Percentiles rank a stretch among this genome's conserved stretches.
Conservation (phyloP, 139 green algal genomes). For the Chlorella vulgaris region DNA sequence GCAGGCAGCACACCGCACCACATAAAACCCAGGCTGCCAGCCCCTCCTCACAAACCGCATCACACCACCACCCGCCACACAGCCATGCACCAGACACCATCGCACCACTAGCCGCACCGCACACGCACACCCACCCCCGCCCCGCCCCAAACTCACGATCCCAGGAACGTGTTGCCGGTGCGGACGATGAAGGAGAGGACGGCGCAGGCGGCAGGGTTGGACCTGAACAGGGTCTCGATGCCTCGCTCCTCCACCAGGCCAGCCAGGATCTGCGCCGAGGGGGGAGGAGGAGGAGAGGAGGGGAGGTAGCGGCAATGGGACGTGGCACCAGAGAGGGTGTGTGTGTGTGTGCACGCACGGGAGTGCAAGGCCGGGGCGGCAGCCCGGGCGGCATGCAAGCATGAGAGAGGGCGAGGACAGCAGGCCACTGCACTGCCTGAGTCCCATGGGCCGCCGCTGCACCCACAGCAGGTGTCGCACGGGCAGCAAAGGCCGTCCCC, state of each 20-base stretch:
- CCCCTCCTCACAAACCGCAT: too few species aligned
- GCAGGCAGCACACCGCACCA: too few species aligned
- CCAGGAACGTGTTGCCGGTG: conserved; percentile 80
- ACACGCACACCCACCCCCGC: background rate
- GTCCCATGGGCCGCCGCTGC: too few species aligned
- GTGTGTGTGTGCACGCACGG: background rate
- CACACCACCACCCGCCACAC: too few species aligned
- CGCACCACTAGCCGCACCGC: background rate
- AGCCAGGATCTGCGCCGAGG: conserved; percentile 76
- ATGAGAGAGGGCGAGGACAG: background rate
- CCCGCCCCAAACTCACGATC: background rate
- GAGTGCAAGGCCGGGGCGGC: background rate
- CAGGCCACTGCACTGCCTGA: background rate
- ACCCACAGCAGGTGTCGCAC: too few species aligned
- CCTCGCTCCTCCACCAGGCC: conserved; percentile 94
- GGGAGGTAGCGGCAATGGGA: background rate
- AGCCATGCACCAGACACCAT: background rate
- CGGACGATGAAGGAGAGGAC: conserved; percentile 80
- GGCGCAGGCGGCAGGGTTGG: conserved; percentile 68
- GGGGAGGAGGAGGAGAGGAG: background rate
- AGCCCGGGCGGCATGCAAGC: background rate
- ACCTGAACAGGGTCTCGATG: conserved; percentile 84
- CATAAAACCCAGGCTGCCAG: too few species aligned
- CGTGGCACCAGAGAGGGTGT: background rate
- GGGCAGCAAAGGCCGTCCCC: too few species aligned